Conservation (phyloP, 345 rosid species). For the Eucalyptus erythrocorys region DNA sequence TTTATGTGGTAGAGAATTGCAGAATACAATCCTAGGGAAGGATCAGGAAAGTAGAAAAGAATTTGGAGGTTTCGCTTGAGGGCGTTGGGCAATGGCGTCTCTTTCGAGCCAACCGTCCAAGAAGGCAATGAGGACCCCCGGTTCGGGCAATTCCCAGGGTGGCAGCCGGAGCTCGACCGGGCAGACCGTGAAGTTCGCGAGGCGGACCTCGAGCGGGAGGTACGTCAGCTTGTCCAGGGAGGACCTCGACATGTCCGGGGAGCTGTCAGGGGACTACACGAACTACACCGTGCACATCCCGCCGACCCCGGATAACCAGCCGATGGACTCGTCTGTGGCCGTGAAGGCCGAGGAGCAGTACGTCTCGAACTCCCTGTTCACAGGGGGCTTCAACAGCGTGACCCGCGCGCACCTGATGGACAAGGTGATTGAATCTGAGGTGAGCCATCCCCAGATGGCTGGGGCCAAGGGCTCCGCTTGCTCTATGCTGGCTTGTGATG, state of each 20-base stretch:
- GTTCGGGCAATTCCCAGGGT: slow-evolving; percentile 9
- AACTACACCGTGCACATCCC: slow-evolving; percentile 95
- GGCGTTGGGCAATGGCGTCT: slow-evolving; percentile 33
- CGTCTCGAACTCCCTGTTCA: slow-evolving; percentile 80
- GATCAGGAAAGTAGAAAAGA: not conserved
- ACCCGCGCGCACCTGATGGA: slow-evolving; percentile 97
- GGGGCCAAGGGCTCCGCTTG: slow-evolving; percentile 83
- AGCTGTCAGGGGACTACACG: slow-evolving; percentile 65
- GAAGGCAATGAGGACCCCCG: slow-evolving; percentile 35
- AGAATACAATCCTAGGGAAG: not conserved
- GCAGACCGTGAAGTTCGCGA: slow-evolving; percentile 81
- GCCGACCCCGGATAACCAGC: slow-evolving; percentile 89
- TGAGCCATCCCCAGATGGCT: slow-evolving; percentile 90
- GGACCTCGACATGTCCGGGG: slow-evolving; percentile 79
- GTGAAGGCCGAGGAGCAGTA: slow-evolving; percentile 77
- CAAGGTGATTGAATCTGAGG: slow-evolving; percentile 94
- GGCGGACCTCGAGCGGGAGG: slow-evolving; percentile 89
- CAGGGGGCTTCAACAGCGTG: slow-evolving; percentile 93
- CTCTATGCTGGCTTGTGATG: slow-evolving; percentile 87
- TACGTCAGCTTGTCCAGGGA: slow-evolving; percentile 84
- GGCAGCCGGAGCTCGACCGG: slow-evolving; percentile 13
- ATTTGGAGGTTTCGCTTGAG: not conserved
- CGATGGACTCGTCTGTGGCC: slow-evolving; percentile 45
- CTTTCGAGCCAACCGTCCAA: slow-evolving; percentile 45
- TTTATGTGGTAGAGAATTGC: not conserved